These are phyloP conservation scores for Trichothecium sympodiale DNA, from an alignment of 2,329 filamentous ascomycete genomes.

Conservation along the genomic window DNA sequence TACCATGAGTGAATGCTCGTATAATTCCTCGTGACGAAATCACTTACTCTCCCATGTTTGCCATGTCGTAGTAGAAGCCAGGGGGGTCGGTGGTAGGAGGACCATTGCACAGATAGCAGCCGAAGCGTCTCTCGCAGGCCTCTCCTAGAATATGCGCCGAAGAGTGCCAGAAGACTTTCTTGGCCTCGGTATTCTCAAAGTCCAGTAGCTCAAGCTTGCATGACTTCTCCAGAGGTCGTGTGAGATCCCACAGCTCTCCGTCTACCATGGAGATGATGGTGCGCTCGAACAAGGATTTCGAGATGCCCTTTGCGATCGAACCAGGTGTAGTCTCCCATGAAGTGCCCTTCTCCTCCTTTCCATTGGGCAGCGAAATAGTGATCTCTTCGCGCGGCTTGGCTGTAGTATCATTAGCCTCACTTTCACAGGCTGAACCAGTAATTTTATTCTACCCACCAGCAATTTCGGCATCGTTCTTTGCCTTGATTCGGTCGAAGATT, in stretches of 20 bases:
- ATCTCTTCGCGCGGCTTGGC: constrained; percentile 63
- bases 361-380: constrained; percentile 62
- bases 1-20: not conserved
- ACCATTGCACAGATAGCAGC: constrained; percentile 86
- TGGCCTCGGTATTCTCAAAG: constrained; percentile 56
- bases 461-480: constrained; percentile 68
- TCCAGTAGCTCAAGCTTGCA: constrained; percentile 76
- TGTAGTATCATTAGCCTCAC: constrained; percentile 25
- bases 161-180: constrained; percentile 97
- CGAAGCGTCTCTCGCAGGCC: constrained; percentile 80
- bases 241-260: constrained; percentile 82
- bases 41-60: constrained; percentile 31
- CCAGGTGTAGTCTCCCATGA: constrained; percentile 88
- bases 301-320: constrained; percentile 67
- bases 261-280: constrained; percentile 81
- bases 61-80: constrained; percentile 98
- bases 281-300: constrained; percentile 74
- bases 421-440: not conserved
- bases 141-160: constrained; percentile 94
- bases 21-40: not conserved
- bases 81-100: constrained; percentile 68
- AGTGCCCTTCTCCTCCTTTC: constrained; percentile 60
- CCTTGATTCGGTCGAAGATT: constrained; percentile 82
- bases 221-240: constrained; percentile 77
- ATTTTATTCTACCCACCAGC: constrained; percentile 19